A percentile compares a stretch with the other conserved stretches of the same genome.
Conservation (phyloP, 2,329 filamentous ascomycete species). For the Verticillium albo-atrum region DNA sequence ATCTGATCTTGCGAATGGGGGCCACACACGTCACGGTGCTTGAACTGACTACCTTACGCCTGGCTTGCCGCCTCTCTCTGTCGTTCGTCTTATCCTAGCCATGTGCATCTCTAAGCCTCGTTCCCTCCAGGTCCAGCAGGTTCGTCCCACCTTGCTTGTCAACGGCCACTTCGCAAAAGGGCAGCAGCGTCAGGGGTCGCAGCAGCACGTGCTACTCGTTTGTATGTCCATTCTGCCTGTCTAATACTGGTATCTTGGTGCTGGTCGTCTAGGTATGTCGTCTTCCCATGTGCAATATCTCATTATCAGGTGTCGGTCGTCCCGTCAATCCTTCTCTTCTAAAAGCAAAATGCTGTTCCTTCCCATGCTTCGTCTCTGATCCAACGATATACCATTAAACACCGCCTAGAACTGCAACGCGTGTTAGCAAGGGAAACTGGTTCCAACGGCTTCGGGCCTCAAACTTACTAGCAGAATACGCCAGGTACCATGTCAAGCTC, state of each 20-base stretch:
- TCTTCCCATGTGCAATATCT: not conserved
- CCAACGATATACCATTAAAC: not conserved
- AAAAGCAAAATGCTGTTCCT: not conserved
- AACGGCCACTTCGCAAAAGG: not conserved
- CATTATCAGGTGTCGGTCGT: slow-evolving; percentile 2
- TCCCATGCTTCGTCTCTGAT: not conserved
- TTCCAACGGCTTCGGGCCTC: not conserved
- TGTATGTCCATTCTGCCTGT: not conserved
- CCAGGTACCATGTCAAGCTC: slow-evolving; percentile 79
- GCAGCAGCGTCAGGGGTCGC: not conserved
- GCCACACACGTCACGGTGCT: not conserved
- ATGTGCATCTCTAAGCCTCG: not conserved
- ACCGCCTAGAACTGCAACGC: not conserved
- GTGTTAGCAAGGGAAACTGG: not conserved
- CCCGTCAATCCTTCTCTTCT: not conserved
- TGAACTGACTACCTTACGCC: not conserved
- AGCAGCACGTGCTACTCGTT: not conserved
- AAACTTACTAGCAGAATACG: slow-evolving; percentile 66
- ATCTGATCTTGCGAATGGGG: not conserved
- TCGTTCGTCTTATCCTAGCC: not conserved
- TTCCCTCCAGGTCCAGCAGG: not conserved
- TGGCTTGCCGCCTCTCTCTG: not conserved
- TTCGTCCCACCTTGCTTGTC: not conserved
- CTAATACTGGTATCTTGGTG: slow-evolving; percentile 1
- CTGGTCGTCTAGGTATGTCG: not conserved